Conservation (phyloP, 2,329 filamentous ascomycete species). For the Penicillium oxalicum region DNA sequence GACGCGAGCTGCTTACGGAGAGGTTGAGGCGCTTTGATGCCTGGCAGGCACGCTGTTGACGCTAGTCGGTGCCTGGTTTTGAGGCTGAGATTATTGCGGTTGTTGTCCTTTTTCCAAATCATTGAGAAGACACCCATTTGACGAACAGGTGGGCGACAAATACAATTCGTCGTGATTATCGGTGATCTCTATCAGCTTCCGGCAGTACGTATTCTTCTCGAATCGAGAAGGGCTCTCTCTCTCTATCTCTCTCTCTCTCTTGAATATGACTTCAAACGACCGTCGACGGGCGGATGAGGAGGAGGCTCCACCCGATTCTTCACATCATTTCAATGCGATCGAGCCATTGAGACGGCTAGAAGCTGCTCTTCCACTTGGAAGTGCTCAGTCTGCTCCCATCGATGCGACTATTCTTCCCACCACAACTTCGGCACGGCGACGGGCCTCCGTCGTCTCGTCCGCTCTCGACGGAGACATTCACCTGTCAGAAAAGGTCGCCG, state of each 20-base stretch:
- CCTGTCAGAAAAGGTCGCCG: slow-evolving; percentile 13
- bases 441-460: slow-evolving; percentile 7
- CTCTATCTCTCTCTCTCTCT: neutral
- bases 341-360: slow-evolving; percentile 12
- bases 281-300: neutral
- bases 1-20: neutral
- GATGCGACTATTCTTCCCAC: slow-evolving; percentile 9
- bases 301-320: slow-evolving; percentile 3
- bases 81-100: too few relatives aligned
- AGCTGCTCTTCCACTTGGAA: slow-evolving; percentile 1
- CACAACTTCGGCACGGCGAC: slow-evolving; percentile 14
- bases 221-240: neutral
- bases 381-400: neutral
- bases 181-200: too few relatives aligned
- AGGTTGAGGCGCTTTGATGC: too few relatives aligned
- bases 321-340: slow-evolving; percentile 12
- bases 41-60: too few relatives aligned
- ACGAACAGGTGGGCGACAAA: too few relatives aligned
- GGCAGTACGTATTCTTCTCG: too few relatives aligned
- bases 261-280: slow-evolving; percentile 7
- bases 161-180: too few relatives aligned
- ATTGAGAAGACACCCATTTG: too few relatives aligned
- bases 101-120: too few relatives aligned
- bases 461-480: slow-evolving; percentile 18
- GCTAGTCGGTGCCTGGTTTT: too few relatives aligned